Evolutionary conservation across 179 eudicot genomes (phyloP), one percentile per base, ranked within the genome.

Genomic region (Silene vulgaris): DNA sequence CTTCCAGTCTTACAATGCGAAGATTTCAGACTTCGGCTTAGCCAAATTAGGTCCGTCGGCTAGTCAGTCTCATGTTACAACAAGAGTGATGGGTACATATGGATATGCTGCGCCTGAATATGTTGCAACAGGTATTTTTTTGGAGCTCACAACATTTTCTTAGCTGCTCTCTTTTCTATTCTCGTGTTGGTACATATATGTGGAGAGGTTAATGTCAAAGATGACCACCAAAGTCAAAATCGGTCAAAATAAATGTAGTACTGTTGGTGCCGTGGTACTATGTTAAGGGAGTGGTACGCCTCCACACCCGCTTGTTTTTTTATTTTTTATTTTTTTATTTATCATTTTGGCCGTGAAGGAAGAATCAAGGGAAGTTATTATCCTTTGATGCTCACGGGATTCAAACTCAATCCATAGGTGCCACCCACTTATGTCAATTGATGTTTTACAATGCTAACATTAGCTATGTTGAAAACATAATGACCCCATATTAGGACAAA

Each of bases 81-180:
- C 96, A 20, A 78, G 96, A 73, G 72, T 90, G 59, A 85, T 92
- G 89, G 96, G 96, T 65, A 90, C 96, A 13, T 65, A 57, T 7
- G 96, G 97, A 26, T 90, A 90, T 81, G 89, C 90, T 72, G 96
- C 93, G 57, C 96, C 96, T 56, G 93, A 90, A 81, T 90, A 90
- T 69, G 72, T 90, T 74, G 89, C 89, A 35, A 90, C 97, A 80
- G 93, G 93, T 91, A 78, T 69, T 30, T 21, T 71, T 5, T 23
- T 65, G 35, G 29, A 69, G 30, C 57, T 69, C 17, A 12, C 19
- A 43, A 7, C 50, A 35, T 35, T 35, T 13, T 65, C 69, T 14
- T 30, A 65, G 20, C 14, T 1, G 20, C 13, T 65, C 32, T 65
- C 8, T 56, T 56, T 56, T n/a, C 60, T 5, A 3, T 56, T 56